Conservation (phyloP, 805 yeast genomes). For the Metschnikowia continentalis region DNA sequence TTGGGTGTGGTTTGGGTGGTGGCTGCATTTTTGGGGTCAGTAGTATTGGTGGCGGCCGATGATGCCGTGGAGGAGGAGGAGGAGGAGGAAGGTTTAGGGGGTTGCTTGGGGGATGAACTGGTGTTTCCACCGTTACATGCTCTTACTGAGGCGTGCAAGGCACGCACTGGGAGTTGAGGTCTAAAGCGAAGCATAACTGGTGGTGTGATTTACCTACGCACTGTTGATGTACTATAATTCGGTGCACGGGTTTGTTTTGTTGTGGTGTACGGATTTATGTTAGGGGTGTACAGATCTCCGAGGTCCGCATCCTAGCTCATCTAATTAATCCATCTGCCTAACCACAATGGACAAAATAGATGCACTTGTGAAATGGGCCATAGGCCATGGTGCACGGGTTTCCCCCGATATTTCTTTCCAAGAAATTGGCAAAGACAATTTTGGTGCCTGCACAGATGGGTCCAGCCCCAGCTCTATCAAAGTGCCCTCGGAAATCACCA, state of each 20-base stretch:
- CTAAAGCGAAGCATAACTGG: neutral
- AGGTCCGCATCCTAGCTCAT: too few relatives aligned
- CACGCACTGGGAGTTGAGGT: neutral
- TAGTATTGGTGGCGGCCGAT: neutral
- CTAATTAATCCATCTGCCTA: neutral
- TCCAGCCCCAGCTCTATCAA: slow-evolving; percentile 8
- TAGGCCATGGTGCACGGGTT: slow-evolving; percentile 26
- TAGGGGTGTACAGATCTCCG: neutral
- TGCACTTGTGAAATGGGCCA: slow-evolving; percentile 30
- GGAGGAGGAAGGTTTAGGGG: neutral
- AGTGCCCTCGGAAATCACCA: slow-evolving; percentile 11
- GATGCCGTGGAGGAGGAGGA: neutral
- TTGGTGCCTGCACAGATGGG: slow-evolving; percentile 24
- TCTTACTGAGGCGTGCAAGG: neutral
- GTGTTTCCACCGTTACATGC: neutral
- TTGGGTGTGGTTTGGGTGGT: neutral
- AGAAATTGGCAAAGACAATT: slow-evolving; percentile 18
- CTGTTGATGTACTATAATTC: too few relatives aligned
- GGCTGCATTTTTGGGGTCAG: neutral
- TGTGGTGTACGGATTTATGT: neutral
- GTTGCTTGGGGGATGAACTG: too few relatives aligned
- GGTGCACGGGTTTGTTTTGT: neutral
- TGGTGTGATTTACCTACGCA: too few relatives aligned
- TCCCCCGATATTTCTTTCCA: slow-evolving; percentile 22
- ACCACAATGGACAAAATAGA: slow-evolving; percentile 7